These are phyloP conservation scores for Apiotrichum sp. DNA, from an alignment of 1,284 basidiomycete species.

Conservation along the genomic window DNA sequence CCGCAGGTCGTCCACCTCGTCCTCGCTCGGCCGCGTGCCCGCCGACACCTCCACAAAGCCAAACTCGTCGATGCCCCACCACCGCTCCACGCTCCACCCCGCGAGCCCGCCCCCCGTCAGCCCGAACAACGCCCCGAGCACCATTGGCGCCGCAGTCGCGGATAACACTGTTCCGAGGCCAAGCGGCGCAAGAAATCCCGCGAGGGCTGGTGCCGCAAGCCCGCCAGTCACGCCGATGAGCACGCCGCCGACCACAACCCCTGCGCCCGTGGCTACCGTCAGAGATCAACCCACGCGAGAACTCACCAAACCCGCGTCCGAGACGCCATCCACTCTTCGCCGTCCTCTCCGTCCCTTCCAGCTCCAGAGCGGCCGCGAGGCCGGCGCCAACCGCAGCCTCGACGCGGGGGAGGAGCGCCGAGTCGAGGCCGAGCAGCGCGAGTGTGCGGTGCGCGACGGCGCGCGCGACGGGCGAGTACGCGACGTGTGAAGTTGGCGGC, in stretches of 20 bases:
- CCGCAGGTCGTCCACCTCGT: conserved; percentile 37
- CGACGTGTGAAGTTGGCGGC: conserved; percentile 6
- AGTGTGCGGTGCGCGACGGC: conserved; percentile 40
- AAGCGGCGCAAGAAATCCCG: conserved; percentile 49
- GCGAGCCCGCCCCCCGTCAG: conserved; percentile 53
- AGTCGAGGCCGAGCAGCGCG: conserved; percentile 36
- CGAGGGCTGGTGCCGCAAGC: conserved; percentile 52
- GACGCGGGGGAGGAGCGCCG: conserved; percentile 34
- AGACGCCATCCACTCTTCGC: conserved; percentile 42
- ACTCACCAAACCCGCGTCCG: conserved; percentile 43
- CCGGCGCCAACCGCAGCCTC: conserved; percentile 43
- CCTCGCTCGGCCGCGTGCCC: conserved; percentile 35
- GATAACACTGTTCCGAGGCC: conserved; percentile 47
- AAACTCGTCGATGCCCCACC: conserved; percentile 52
- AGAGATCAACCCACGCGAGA: neutral
- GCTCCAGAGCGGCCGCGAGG: conserved; percentile 45
- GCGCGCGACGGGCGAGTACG: conserved; percentile 45
- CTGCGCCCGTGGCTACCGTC: conserved; percentile 49
- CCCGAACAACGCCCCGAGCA: conserved; percentile 52
- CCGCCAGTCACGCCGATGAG: conserved; percentile 53
- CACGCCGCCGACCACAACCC: conserved; percentile 50
- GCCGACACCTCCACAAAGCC: conserved; percentile 49
- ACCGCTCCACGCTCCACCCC: conserved; percentile 50
- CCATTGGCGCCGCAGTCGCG: conserved; percentile 47
- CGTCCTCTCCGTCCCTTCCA: conserved; percentile 35